These are phyloP conservation scores for Bertia moriformis DNA, from an alignment of 2,329 filamentous ascomycete genomes.

Conservation along the genomic window DNA sequence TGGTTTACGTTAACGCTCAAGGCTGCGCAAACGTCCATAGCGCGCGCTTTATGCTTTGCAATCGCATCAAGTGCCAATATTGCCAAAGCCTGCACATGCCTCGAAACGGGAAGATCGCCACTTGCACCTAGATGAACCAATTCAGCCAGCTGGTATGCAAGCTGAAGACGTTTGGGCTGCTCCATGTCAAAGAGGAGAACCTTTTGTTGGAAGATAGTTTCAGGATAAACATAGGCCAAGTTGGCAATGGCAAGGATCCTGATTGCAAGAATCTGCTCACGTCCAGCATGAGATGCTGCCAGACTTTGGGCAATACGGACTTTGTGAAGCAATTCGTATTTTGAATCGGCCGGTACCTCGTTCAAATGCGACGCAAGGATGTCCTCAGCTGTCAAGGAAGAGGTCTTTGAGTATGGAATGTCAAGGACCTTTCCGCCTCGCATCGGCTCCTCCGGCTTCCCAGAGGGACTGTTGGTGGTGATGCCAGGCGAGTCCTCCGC, in stretches of 20 bases:
- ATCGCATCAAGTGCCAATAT: conserved; percentile 75
- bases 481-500: neutral
- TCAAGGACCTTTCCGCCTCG: conserved; percentile 27
- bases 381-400: conserved; percentile 36
- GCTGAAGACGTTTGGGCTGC: conserved; percentile 74
- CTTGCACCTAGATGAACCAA: conserved; percentile 71
- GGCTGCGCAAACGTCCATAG: conserved; percentile 73
- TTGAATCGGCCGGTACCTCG: conserved; percentile 56
- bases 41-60: conserved; percentile 61
- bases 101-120: conserved; percentile 52
- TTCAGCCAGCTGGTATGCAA: conserved; percentile 84
- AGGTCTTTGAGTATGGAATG: conserved; percentile 40
- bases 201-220: conserved; percentile 71
- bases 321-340: conserved; percentile 75
- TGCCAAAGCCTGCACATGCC: conserved; percentile 68
- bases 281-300: conserved; percentile 43
- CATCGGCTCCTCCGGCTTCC: neutral
- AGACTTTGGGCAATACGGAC: conserved; percentile 74
- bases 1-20: conserved; percentile 93
- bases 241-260: conserved; percentile 81
- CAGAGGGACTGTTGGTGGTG: neutral
- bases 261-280: conserved; percentile 65
- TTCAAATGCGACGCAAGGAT: conserved; percentile 38
- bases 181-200: conserved; percentile 78
- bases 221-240: conserved; percentile 74